phyloP scores from a whole-genome alignment of 257 asterid genomes.

The Penstemon barbatus region DNA sequence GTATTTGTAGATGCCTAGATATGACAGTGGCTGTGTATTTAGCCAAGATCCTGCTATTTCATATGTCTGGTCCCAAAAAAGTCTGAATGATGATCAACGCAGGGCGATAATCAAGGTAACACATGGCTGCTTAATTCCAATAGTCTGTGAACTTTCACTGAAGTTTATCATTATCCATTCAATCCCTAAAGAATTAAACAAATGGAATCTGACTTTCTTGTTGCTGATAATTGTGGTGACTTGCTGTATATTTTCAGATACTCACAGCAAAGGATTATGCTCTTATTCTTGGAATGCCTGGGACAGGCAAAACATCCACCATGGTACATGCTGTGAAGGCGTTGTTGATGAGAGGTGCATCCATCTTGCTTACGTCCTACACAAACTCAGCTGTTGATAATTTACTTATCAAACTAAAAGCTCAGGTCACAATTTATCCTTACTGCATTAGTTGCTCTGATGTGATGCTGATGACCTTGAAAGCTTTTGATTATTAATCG shows the following conservation, averaged over 20 bases:
- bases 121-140: constrained; percentile 4
- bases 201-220: constrained; percentile 15
- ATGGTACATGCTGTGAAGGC: constrained; percentile 99
- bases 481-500: constrained; percentile 17
- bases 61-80: constrained; percentile 74
- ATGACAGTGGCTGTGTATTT: constrained; percentile 81
- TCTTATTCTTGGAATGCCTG: constrained; percentile 98
- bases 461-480: constrained; percentile 18
- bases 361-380: constrained; percentile 98
- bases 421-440: constrained; percentile 62
- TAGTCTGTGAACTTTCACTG: constrained; percentile 12
- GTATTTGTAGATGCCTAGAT: constrained; percentile 72
- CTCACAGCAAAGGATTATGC: constrained; percentile 88
- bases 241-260: constrained; percentile 51
- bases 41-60: constrained; percentile 98
- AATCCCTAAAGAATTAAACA: constrained; percentile 9
- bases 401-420: constrained; percentile 79
- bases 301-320: constrained; percentile 96
- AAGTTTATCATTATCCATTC: neutral
- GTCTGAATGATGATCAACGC: constrained; percentile 91
- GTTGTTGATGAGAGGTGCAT: constrained; percentile 87
- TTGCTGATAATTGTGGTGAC: constrained; percentile 29
- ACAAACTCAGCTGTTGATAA: constrained; percentile 97
- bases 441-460: constrained; percentile 17
- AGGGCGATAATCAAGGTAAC: constrained; percentile 88